These are phyloP conservation scores for Fusarium drepaniforme DNA, from an alignment of 2,329 filamentous ascomycete genomes.

Conservation along the genomic window DNA sequence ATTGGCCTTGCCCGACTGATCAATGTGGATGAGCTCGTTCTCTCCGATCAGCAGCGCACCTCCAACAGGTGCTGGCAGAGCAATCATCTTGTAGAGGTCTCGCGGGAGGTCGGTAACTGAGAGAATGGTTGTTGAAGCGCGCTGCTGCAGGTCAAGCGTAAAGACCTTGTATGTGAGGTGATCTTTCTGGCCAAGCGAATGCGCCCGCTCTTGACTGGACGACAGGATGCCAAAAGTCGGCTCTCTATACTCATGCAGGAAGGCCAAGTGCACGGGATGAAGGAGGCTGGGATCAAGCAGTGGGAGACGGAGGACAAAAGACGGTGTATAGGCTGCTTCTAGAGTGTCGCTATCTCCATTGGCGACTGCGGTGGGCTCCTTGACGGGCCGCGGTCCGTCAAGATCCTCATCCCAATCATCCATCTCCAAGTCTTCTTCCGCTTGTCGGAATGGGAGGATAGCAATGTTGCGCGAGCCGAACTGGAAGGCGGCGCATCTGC, in stretches of 20 bases:
- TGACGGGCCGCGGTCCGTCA: constrained; percentile 73
- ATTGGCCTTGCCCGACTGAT: constrained; percentile 94
- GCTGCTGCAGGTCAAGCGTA: constrained; percentile 92
- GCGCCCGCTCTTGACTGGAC: constrained; percentile 79
- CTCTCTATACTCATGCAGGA: constrained; percentile 96
- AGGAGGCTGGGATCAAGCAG: constrained; percentile 88
- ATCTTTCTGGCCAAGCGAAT: constrained; percentile 85
- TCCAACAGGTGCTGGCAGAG: constrained; percentile 87
- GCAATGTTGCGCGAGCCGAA: constrained; percentile 91
- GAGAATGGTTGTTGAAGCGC: constrained; percentile 91
- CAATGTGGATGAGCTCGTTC: constrained; percentile 94
- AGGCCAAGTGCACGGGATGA: constrained; percentile 91
- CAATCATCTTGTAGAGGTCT: constrained; percentile 85
- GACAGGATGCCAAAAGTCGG: constrained; percentile 96
- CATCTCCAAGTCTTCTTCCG: constrained; percentile 89
- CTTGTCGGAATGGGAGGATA: constrained; percentile 91
- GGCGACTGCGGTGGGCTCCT: constrained; percentile 52
- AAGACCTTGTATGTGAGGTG: constrained; percentile 93
- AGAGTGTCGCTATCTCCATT: constrained; percentile 52
- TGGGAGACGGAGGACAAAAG: constrained; percentile 92
- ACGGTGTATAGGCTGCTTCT: constrained; percentile 84
- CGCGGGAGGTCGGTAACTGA: constrained; percentile 88
- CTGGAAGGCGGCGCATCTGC: constrained; percentile 92
- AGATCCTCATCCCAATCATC: constrained; percentile 90
- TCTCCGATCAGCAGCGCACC: constrained; percentile 87